Evolutionary conservation across 257 asterid species (phyloP).

Genomic region (Gentiana dahurica): DNA sequence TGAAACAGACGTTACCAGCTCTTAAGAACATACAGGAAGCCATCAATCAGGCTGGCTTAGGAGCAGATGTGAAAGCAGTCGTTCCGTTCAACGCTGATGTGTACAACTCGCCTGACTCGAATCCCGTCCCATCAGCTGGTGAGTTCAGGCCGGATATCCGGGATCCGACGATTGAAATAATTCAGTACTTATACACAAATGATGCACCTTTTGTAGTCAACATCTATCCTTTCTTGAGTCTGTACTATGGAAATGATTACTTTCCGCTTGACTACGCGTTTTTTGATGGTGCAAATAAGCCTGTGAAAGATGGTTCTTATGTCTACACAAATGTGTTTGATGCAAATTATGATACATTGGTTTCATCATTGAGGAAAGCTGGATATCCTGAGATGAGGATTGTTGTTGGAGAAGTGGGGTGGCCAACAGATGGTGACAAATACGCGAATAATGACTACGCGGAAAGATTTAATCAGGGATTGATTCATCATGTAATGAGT

Average conservation of each 20-base stretch:
- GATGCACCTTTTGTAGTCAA: slow-evolving; percentile 83
- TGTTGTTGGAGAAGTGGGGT: slow-evolving; percentile 79
- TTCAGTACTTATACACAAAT: slow-evolving; percentile 48
- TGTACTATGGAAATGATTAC: slow-evolving; percentile 44
- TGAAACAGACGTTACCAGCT: slow-evolving; percentile 62
- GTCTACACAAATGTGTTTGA: slow-evolving; percentile 85
- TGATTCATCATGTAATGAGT: slow-evolving; percentile 53
- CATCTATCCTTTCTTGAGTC: slow-evolving; percentile 83
- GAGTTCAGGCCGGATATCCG: slow-evolving; percentile 84
- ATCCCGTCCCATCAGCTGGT: slow-evolving; percentile 84
- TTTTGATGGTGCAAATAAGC: slow-evolving; percentile 54
- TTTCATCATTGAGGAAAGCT: slow-evolving; percentile 52
- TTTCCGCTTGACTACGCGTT: slow-evolving; percentile 84
- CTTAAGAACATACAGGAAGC: slow-evolving; percentile 70
- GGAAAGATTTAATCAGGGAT: slow-evolving; percentile 61
- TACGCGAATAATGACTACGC: slow-evolving; percentile 50
- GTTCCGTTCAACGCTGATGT: slow-evolving; percentile 87
- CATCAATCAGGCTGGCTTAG: slow-evolving; percentile 58
- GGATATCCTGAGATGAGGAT: slow-evolving; percentile 81
- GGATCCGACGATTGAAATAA: slow-evolving; percentile 50
- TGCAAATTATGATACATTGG: slow-evolving; percentile 78
- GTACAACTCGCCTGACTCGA: slow-evolving; percentile 70
- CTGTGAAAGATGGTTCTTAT: slow-evolving; percentile 41
- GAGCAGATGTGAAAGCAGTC: slow-evolving; percentile 53
- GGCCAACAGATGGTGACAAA: slow-evolving; percentile 92